Evolutionary conservation across 1,284 basidiomycete species (phyloP), one percentile per base, ranked within the genome.

Genomic region (Ceratobasidium sp.): DNA sequence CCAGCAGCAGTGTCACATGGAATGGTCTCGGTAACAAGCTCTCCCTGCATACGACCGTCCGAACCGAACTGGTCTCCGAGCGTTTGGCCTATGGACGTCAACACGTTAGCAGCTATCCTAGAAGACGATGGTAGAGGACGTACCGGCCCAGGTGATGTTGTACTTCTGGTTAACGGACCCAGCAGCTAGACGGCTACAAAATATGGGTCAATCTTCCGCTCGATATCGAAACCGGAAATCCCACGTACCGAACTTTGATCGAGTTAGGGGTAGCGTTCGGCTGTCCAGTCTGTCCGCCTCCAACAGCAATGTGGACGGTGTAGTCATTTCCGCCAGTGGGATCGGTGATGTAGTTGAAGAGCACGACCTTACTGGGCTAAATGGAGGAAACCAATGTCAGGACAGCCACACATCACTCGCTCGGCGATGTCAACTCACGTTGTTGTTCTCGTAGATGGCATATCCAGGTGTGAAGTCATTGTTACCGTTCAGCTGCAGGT

Each of bases 331-430:
- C 84, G 7, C 88, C 88, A 0, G 81, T 82, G 0, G 83, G 76
- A 77, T 91, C 89, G 23, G 83, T 82, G 59, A 88, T 82, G 77
- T 86, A 93, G 80, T 94, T 94, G 82, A 93, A 85, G 67, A 94
- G 80, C 5, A 87, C 87, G 6, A 90, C 82, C 46, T 89, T 85
- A 3, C 83, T 83, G 1, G 89, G 86, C 66, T 70, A 89, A 76
- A 88, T 38, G 21, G 21, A 69, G 8, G 46, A 23, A 23, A 32
- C 26, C 28, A 38, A 1, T 50, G 47, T 61, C 44, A 74, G 44
- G 50, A 66, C 46, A 67, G 32, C 83, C 81, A 28, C 30, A 23
- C 44, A 9, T 21, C 2, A 18, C 32, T 13, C 9, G 47, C 28
- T 6, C 44, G 50, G 26, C 44, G 46, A 35, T 13, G 46, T 38